Percentiles rank a stretch among this genome's conserved stretches.
phyloP scores from a whole-genome alignment of 257 asterid genomes.

The Mitragyna speciosa region DNA sequence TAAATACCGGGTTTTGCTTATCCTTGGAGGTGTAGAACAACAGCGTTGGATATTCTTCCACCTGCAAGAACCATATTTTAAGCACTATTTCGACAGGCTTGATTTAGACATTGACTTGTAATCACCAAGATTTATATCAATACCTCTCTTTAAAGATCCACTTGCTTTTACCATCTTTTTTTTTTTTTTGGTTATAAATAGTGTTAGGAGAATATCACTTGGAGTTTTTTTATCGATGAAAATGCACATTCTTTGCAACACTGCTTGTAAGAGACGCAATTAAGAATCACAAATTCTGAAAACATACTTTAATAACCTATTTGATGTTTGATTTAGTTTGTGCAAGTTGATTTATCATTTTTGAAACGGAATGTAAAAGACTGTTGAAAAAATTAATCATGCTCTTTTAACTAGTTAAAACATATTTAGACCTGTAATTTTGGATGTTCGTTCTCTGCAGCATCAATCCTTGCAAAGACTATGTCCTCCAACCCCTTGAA shows the following conservation, averaged over 20 bases:
- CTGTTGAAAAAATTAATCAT: background rate
- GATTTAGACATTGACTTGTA: background rate
- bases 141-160: background rate
- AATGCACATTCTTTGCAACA: background rate
- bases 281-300: background rate
- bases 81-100: background rate
- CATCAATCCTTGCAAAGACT: constrained; percentile 81
- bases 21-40: constrained; percentile 72
- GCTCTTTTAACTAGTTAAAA: background rate
- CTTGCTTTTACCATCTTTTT: background rate
- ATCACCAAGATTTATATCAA: background rate
- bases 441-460: constrained; percentile 84
- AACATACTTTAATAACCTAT: background rate
- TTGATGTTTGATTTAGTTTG: background rate
- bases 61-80: constrained; percentile 41
- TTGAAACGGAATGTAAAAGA: background rate
- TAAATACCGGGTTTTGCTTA: constrained; percentile 65
- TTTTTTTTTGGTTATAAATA: background rate
- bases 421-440: constrained; percentile 52
- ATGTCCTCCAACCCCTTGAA: constrained; percentile 78
- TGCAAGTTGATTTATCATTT: background rate
- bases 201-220: background rate
- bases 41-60: constrained; percentile 74
- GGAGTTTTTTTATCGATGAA: background rate
- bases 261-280: background rate